Evolutionary conservation across 2,329 filamentous ascomycete genomes (phyloP).

Genomic region (Lasiodiplodia citricola): DNA sequence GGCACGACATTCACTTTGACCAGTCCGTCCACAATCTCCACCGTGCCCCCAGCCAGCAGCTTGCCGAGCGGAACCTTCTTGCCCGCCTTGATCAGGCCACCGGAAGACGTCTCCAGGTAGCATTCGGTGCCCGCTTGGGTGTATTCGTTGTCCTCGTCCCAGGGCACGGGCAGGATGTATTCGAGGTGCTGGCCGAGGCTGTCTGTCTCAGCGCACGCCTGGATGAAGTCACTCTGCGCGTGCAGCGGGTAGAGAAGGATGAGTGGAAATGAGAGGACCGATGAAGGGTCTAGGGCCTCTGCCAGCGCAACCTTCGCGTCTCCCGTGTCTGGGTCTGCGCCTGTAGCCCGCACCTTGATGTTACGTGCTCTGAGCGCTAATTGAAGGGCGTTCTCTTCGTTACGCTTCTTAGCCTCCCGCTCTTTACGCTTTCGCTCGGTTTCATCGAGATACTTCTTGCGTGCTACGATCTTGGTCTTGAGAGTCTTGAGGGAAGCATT

Average conservation of each 20-base stretch:
- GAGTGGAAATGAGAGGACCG: slow-evolving; percentile 75
- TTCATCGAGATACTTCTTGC: slow-evolving; percentile 61
- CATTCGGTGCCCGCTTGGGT: slow-evolving; percentile 67
- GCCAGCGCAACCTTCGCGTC: slow-evolving; percentile 75
- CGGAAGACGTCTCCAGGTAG: slow-evolving; percentile 81
- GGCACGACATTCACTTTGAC: slow-evolving; percentile 85
- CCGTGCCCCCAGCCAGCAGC: slow-evolving; percentile 74
- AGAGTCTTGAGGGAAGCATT: slow-evolving; percentile 72
- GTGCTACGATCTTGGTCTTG: slow-evolving; percentile 66
- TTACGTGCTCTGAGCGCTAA: slow-evolving; percentile 68
- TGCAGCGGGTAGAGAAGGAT: slow-evolving; percentile 85
- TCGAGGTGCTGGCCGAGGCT: slow-evolving; percentile 76
- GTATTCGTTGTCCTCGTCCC: slow-evolving; percentile 77
- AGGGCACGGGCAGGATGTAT: slow-evolving; percentile 87
- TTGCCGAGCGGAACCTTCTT: slow-evolving; percentile 81
- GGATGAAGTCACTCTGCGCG: slow-evolving; percentile 87
- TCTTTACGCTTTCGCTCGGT: slow-evolving; percentile 63
- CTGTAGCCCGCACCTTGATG: slow-evolving; percentile 70
- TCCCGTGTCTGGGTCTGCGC: slow-evolving; percentile 82
- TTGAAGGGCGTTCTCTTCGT: slow-evolving; percentile 60
- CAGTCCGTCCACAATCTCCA: slow-evolving; percentile 87
- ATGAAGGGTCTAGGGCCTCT: slow-evolving; percentile 74
- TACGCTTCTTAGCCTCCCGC: slow-evolving; percentile 59
- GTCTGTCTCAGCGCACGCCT: slow-evolving; percentile 80
- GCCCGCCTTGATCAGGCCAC: slow-evolving; percentile 86